Base-by-base conservation (phyloP, 2,329 filamentous ascomycete genomes). In the Tolypocladium ophioglossoides region DNA sequence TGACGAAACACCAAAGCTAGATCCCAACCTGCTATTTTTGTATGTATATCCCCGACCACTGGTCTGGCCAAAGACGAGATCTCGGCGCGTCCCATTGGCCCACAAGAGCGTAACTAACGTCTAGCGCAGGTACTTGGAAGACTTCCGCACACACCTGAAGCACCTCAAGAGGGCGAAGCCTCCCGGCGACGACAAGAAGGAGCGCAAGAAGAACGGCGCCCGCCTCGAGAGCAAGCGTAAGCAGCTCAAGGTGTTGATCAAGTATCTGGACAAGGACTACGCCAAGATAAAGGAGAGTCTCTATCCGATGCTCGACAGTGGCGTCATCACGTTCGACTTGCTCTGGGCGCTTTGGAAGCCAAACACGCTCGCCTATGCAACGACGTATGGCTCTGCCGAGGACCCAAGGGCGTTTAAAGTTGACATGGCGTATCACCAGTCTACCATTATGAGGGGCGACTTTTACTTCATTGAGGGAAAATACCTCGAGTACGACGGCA, bases 321-420 rank as follows among this genome's bases (percentile, higher is more conserved):
- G 89, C 10, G 83, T 90, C 47, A 95, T 95, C 66, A 95, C 89
- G 0, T 96, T 91, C 61, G 89, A 96, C 55, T 78, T 95, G 2
- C 74, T 95, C 1, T 95, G 91, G 91, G 89, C 90, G 0, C 72
- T 96, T 4, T 95, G 87, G 79, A 95, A 94, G 64, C 91, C 91
- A 0, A 88, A 90, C 62, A 90, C 88, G 0, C 80, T 95, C 22
- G 86, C 83, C 1, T 92, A 86, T 66, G 83, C 86, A 0, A 81
- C 83, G 0, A 92, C 88, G 0, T 95, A 95, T 58, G 87, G 87
- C 3, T 84, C 82, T 38, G 72, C 77, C 16, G 87, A 92, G 40
- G 85, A 94, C 62, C 87, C 89, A 2, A 82, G 89, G 18, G 86
- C 87, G 11, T 92, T 95, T 78, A 91, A 88, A 66, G 83, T 92